Conservation (phyloP, 78 protist species). For the Dictyostelium discoideum region DNA sequence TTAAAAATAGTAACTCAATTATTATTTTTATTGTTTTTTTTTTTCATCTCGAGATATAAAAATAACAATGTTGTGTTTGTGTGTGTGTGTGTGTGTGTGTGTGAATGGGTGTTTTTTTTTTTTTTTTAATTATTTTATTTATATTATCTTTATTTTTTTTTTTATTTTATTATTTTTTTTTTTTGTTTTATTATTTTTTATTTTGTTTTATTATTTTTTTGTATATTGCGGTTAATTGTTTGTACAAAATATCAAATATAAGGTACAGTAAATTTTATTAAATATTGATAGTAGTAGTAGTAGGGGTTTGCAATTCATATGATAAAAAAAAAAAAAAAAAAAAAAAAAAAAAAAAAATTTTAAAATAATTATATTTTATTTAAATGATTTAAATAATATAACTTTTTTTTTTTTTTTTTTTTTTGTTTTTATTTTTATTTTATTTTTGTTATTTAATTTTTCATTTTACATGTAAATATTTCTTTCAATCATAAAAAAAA, state of each 20-base stretch:
- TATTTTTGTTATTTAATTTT: too few relatives aligned
- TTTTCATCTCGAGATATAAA: neutral
- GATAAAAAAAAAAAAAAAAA: too few relatives aligned
- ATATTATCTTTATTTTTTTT: neutral
- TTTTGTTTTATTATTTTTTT: too few relatives aligned
- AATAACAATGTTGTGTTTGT: neutral
- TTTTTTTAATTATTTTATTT: neutral
- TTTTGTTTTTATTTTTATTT: too few relatives aligned
- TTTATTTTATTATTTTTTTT: neutral
- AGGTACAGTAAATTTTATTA: neutral
- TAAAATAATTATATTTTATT: too few relatives aligned
- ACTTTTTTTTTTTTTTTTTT: too few relatives aligned
- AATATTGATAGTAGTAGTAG: neutral
- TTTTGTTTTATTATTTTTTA: too few relatives aligned
- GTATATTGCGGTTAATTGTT: neutral
- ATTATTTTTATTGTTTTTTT: neutral
- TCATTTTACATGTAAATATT: too few relatives aligned
- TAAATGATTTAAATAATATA: too few relatives aligned
- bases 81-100: neutral
- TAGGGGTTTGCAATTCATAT: neutral
- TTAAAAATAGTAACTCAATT: neutral
- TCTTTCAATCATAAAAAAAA: too few relatives aligned
- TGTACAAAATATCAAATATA: neutral
- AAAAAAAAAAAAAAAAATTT: too few relatives aligned
- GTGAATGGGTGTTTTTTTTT: neutral